These are phyloP conservation scores for Effrenium voratum DNA, from an alignment of 73 alveolate genomes.

Conservation along the genomic window DNA sequence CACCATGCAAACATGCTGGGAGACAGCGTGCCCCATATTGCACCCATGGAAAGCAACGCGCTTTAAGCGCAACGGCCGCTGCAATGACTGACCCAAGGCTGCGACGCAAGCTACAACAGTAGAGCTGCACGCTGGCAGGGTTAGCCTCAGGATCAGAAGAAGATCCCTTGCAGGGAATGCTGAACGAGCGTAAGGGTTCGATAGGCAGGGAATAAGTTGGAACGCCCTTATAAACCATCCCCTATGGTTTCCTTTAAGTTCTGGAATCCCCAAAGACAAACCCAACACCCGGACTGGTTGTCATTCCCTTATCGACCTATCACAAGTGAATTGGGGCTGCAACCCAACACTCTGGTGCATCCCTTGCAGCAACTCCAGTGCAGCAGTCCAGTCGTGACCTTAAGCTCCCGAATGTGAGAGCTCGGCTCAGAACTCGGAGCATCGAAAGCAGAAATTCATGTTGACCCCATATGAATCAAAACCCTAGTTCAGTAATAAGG, in stretches of 20 bases:
- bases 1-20: no score
- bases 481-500: no score
- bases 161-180: not conserved
- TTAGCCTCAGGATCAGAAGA: not conserved
- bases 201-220: not conserved
- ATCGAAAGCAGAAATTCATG: no score
- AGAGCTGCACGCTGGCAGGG: conserved; percentile 15
- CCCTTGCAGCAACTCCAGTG: not conserved
- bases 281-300: no score
- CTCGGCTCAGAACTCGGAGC: no score
- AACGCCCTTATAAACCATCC: not conserved
- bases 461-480: no score
- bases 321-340: not conserved
- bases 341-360: not conserved
- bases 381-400: not conserved
- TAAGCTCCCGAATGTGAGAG: no score
- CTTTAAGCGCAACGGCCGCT: no score
- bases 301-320: not conserved
- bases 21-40: no score
- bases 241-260: not conserved
- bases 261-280: not conserved
- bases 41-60: no score
- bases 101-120: conserved; percentile 17
- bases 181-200: not conserved
- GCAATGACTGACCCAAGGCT: not conserved